Evolutionary conservation across 345 rosid species (phyloP).

Genomic region (Eucalyptus caleyi): DNA sequence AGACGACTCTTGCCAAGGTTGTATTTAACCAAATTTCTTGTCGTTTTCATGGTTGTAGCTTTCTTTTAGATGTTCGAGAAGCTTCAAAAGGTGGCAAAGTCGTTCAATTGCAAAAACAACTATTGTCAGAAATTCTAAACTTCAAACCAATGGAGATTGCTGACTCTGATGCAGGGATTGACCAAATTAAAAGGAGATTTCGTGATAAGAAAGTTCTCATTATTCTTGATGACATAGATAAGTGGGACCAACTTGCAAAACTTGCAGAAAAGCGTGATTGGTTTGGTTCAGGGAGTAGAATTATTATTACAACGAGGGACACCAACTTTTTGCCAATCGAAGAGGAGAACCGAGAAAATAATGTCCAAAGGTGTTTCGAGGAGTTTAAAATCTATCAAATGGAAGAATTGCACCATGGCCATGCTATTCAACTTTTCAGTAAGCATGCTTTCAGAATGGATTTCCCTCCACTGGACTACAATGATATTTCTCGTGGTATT

Average conservation of each 20-base stretch:
- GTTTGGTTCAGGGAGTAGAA: background rate
- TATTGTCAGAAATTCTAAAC: background rate
- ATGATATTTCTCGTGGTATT: background rate
- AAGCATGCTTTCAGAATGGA: background rate
- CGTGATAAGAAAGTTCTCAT: background rate
- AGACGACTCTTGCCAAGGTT: background rate
- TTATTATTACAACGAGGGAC: background rate
- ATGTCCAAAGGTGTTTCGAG: accelerated
- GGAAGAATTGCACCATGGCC: background rate
- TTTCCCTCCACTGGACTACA: background rate
- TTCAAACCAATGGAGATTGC: background rate
- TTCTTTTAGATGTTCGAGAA: background rate
- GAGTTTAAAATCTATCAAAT: background rate
- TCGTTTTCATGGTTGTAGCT: background rate
- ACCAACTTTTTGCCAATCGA: background rate
- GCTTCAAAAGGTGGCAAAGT: background rate
- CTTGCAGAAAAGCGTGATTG: background rate
- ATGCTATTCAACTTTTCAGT: background rate
- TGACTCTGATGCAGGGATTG: background rate
- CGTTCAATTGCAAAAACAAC: background rate
- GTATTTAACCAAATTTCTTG: background rate
- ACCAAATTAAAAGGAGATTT: background rate
- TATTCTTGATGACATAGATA: background rate
- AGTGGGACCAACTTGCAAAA: background rate
- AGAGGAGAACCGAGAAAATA: background rate